A percentile compares a stretch with the other conserved stretches of the same genome.
Evolutionary conservation across 768 basidiomycete genomes (phyloP).

Genomic region (Boletus patriciae): DNA sequence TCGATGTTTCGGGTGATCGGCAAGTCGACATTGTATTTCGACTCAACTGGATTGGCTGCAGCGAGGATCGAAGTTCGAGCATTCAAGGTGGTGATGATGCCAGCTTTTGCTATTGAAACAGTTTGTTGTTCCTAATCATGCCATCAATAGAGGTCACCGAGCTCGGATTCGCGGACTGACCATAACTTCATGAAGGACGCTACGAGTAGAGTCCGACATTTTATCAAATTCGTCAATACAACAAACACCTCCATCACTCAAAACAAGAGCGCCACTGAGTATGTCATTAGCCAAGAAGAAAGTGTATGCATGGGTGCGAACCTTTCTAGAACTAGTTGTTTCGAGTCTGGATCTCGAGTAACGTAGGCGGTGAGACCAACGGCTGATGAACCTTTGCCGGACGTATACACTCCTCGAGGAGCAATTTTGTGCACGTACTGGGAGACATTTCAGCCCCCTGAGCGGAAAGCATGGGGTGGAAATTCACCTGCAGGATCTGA

Average conservation of each 20-base stretch:
- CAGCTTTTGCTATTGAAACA: conserved; percentile 97
- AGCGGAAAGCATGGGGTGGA: not conserved
- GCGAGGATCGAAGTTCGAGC: conserved; percentile 98
- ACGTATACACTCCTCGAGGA: conserved; percentile 95
- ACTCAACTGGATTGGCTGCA: conserved; percentile 95
- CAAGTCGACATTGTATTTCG: conserved; percentile 88
- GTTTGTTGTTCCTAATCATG: conserved; percentile 94
- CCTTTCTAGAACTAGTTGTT: conserved; percentile 96
- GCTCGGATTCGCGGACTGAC: conserved; percentile 39
- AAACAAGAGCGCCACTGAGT: conserved; percentile 82
- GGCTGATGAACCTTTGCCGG: conserved; percentile 97
- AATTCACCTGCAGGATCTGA: conserved; percentile 83
- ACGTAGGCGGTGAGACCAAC: conserved; percentile 99
- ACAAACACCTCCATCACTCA: conserved; percentile 96
- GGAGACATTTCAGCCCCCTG: not conserved
- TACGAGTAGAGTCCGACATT: conserved; percentile 96
- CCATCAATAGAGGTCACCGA: not conserved
- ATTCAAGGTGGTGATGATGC: conserved; percentile 97
- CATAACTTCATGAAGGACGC: conserved; percentile 99
- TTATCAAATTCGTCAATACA: conserved; percentile 99
- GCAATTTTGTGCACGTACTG: conserved; percentile 99
- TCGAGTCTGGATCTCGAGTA: conserved; percentile 96
- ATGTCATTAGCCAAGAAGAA: conserved; percentile 2
- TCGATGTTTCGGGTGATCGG: conserved; percentile 97
- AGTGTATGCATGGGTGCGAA: not conserved